Conservation (phyloP, 805 yeast genomes). For the Yamadazyma phyllophila region DNA sequence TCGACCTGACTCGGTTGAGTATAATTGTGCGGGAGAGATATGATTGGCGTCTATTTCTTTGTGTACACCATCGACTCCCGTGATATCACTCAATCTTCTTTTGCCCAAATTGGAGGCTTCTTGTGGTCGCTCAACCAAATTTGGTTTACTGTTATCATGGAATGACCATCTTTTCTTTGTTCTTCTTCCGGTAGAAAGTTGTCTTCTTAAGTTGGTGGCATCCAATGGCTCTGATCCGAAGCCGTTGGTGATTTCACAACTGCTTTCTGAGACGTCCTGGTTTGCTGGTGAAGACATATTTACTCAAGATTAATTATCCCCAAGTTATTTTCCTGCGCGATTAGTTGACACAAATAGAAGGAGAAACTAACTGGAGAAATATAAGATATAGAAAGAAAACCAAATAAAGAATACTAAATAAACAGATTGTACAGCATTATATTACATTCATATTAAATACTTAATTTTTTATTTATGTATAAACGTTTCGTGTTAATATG, state of each 20-base stretch:
- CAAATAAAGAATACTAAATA: background rate
- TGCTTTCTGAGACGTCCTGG: constrained; percentile 1
- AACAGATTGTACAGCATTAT: constrained; percentile 5
- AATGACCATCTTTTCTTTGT: constrained; percentile 45
- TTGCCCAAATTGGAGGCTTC: constrained; percentile 20
- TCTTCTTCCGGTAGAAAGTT: constrained; percentile 28
- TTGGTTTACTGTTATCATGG: constrained; percentile 35
- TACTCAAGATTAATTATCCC: constrained; percentile 1
- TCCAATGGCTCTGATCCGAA: constrained; percentile 34
- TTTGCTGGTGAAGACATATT: constrained; percentile 8
- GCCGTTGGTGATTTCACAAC: constrained; percentile 24
- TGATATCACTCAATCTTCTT: constrained; percentile 39
- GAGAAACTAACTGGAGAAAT: background rate
- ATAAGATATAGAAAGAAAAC: too few relatives aligned
- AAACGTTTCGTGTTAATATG: constrained; percentile 13
- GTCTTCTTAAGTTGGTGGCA: constrained; percentile 14
- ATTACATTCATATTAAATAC: constrained; percentile 12
- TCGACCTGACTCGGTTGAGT: constrained; percentile 88
- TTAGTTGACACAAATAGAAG: background rate
- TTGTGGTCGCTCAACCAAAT: constrained; percentile 34
- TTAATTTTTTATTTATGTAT: constrained; percentile 18
- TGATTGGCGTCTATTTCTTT: constrained; percentile 56
- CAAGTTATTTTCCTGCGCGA: constrained; percentile 1
- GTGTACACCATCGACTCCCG: constrained; percentile 61
- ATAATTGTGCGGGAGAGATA: constrained; percentile 88